Evolutionary conservation across 2,329 filamentous ascomycete genomes (phyloP).

Genomic region (Pseudocercospora fuligena): DNA sequence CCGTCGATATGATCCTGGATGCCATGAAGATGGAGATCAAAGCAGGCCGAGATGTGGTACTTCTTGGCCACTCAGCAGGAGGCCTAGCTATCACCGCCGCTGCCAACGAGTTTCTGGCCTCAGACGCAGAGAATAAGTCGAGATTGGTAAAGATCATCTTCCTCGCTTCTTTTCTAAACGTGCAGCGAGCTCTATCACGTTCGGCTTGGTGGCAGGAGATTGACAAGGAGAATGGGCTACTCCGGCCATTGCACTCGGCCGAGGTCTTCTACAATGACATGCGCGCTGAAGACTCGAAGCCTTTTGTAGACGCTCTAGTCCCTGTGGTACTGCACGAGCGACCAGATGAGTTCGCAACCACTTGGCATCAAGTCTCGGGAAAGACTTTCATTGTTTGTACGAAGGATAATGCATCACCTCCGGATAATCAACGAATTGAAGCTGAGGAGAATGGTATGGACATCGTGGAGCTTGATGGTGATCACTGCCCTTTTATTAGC

Average conservation of each 20-base stretch:
- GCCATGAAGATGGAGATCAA: not conserved
- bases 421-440: not conserved
- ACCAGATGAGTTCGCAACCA: not conserved
- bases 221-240: not conserved
- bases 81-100: not conserved
- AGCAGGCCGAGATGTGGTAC: not conserved
- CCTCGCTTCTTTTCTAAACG: not conserved
- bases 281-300: conserved; percentile 4
- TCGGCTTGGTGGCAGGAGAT: not conserved
- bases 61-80: not conserved
- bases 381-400: not conserved
- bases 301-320: not conserved
- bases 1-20: not conserved
- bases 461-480: not conserved
- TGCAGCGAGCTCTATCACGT: not conserved
- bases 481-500: not conserved
- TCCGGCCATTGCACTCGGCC: not conserved
- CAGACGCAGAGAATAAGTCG: not conserved
- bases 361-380: not conserved
- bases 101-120: not conserved
- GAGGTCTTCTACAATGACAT: conserved; percentile 8
- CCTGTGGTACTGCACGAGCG: not conserved
- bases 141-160: not conserved
- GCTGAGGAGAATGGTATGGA: not conserved
- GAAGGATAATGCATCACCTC: not conserved